These are phyloP conservation scores for Camillea tinctor DNA, from an alignment of 2,329 filamentous ascomycete genomes.

Conservation along the genomic window DNA sequence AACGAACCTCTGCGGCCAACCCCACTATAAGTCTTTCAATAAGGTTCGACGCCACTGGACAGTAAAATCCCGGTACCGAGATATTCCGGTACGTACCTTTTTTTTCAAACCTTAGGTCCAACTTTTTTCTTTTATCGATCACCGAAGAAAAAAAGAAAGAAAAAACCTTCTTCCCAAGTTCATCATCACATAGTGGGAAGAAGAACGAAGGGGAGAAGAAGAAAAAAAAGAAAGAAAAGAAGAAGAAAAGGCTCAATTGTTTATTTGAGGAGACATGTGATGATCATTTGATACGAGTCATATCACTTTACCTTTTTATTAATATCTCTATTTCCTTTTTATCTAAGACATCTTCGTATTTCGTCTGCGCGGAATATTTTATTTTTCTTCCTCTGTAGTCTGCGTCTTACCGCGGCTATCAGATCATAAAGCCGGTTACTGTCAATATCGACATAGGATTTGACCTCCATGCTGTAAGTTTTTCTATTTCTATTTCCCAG, in stretches of 20 bases:
- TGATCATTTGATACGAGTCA: background rate
- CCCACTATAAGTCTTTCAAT: too few species aligned
- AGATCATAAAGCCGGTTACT: background rate
- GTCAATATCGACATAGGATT: background rate
- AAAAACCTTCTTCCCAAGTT: background rate
- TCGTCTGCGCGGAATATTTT: background rate
- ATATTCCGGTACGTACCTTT: background rate
- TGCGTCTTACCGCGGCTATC: background rate
- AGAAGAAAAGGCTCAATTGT: too few species aligned
- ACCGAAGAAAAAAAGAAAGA: background rate
- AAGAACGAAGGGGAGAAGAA: background rate
- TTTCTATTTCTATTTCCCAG: background rate
- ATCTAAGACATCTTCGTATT: background rate
- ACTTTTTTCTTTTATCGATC: too few species aligned
- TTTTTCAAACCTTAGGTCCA: background rate
- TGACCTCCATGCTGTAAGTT: constrained; percentile 11
- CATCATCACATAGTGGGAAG: background rate
- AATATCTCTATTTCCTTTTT: background rate
- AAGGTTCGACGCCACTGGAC: background rate
- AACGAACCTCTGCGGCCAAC: background rate
- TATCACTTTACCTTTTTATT: too few species aligned
- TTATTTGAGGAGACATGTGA: background rate
- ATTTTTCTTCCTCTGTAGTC: background rate
- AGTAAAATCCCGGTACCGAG: background rate
- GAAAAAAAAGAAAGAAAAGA: background rate